Evolutionary conservation across 805 yeast species (phyloP).

Genomic region (Metschnikowia rubicola): DNA sequence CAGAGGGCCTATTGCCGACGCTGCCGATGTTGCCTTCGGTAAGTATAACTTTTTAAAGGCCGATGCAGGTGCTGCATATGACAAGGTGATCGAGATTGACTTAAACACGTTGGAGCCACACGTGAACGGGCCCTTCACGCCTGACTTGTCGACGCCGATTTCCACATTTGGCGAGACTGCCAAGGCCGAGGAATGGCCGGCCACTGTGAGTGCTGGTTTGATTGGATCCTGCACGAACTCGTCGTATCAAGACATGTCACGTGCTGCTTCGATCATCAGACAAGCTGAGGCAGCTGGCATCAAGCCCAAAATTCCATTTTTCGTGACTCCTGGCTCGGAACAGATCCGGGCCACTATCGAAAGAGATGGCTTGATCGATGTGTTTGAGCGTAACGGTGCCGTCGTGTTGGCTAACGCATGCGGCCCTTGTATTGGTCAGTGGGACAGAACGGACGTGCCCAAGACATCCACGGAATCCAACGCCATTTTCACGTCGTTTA

Average conservation of each 20-base stretch:
- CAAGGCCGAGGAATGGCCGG: slow-evolving; percentile 78
- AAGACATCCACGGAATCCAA: slow-evolving; percentile 65
- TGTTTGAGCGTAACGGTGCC: slow-evolving; percentile 86
- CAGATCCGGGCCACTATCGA: slow-evolving; percentile 96
- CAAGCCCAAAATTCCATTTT: slow-evolving; percentile 86
- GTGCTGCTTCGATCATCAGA: slow-evolving; percentile 85
- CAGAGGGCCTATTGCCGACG: slow-evolving; percentile 77
- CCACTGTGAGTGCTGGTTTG: slow-evolving; percentile 81
- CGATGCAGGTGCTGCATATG: slow-evolving; percentile 87
- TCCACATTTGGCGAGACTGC: slow-evolving; percentile 76
- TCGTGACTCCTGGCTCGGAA: slow-evolving; percentile 97
- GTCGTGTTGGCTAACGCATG: slow-evolving; percentile 94
- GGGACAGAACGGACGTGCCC: slow-evolving; percentile 87
- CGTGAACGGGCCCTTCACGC: slow-evolving; percentile 97
- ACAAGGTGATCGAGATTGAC: slow-evolving; percentile 86
- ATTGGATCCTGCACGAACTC: slow-evolving; percentile 99
- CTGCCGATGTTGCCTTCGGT: slow-evolving; percentile 62
- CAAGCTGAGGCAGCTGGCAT: slow-evolving; percentile 87
- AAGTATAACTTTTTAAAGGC: slow-evolving; percentile 67
- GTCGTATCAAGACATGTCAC: slow-evolving; percentile 96
- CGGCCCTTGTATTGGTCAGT: slow-evolving; percentile 99
- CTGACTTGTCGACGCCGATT: slow-evolving; percentile 92
- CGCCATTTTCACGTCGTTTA: slow-evolving; percentile 94
- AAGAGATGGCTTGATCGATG: slow-evolving; percentile 84
- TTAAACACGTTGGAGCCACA: slow-evolving; percentile 87